Percentiles rank a stretch among this genome's conserved stretches.
These are phyloP conservation scores for Venturia oleaginea DNA, from an alignment of 2,329 filamentous ascomycete species.

Conservation along the genomic window DNA sequence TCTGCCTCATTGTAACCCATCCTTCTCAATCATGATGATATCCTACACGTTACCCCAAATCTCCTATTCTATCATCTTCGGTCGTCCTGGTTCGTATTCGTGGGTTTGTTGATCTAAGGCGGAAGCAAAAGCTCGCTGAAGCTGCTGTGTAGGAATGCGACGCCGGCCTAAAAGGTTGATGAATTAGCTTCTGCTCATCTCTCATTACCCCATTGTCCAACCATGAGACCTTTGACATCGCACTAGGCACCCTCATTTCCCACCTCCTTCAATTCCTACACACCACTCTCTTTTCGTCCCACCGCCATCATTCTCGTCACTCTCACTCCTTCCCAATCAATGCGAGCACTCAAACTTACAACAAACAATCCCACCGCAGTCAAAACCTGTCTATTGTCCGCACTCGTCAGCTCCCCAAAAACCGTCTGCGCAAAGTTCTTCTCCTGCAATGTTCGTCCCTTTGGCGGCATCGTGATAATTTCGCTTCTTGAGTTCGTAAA, in stretches of 20 bases:
- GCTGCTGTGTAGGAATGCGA: constrained; percentile 44
- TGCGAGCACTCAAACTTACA: constrained; percentile 29
- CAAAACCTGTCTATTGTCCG: constrained; percentile 42
- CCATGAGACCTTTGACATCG: too few relatives aligned
- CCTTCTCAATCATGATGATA: background rate
- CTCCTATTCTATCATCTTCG: background rate
- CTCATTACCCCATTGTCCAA: background rate
- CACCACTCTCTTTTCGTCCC: background rate
- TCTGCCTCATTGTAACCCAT: background rate
- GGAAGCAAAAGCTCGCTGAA: constrained; percentile 44
- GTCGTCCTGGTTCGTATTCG: background rate
- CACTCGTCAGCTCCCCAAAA: constrained; percentile 33
- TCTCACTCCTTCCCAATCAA: background rate
- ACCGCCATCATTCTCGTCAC: background rate
- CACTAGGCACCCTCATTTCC: too few relatives aligned
- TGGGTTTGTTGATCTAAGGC: constrained; percentile 8
- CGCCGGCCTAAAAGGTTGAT: constrained; percentile 32
- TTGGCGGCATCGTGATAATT: constrained; percentile 10
- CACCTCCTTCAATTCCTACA: too few relatives aligned
- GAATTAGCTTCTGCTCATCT: constrained; percentile 17
- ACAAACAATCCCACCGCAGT: constrained; percentile 41
- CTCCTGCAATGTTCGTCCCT: constrained; percentile 22
- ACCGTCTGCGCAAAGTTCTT: constrained; percentile 32
- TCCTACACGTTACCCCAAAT: background rate
- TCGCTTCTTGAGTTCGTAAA: background rate